Base-by-base conservation (phyloP, 306 rosid genomes). In the Dalbergia cultrata region DNA sequence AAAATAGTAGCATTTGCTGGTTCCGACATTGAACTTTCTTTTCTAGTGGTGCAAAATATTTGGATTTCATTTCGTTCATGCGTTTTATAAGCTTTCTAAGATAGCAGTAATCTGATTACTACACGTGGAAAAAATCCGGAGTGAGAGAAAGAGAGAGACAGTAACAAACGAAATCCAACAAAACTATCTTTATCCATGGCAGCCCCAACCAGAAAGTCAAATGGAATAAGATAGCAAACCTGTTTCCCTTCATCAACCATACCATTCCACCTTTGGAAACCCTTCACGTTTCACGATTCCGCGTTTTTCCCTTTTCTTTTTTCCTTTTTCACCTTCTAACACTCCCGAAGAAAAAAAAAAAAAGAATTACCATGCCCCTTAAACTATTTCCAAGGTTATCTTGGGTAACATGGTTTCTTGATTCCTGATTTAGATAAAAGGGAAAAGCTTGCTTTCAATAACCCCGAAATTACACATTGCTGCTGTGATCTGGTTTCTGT, bases 151-250 rank as follows among this genome's bases (percentile, higher is more conserved):
- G 17, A 52, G 10, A 50, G n/a, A 34, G 14, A 4, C 10, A n/a
- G 60, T 54, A 34, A 7, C 47, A 63, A 33, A 34, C 34, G 18
- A 37, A 63, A 63, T 33, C n/a, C 33, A 56, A 34, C 37, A 57
- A 47, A 81, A 59, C 58, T 81, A 81, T 75, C 81, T 68, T 60
- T 53, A 59, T 82, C 75, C 33, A 54, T 77, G 47, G 59, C 67
- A 41, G 6, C 18, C 35, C 17, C 33, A 9, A 67, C 53, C 22
- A 4, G 34, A 47, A 73, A 78, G 83, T 78, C 83, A 78, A 72
- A 57, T 47, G 66, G 68, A 66, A 71, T 64, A 65, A 37, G 59
- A 54, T n/a, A 53, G 16, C 19, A 53, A 54, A n/a, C 60, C 60
- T 8, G 17, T 54, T 54, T 18, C 60, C 67, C 49, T 39, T 39